A percentile compares a stretch with the other conserved stretches of the same genome.
phyloP scores from a whole-genome alignment of 306 rosid species.

The Glycine tomentella region DNA sequence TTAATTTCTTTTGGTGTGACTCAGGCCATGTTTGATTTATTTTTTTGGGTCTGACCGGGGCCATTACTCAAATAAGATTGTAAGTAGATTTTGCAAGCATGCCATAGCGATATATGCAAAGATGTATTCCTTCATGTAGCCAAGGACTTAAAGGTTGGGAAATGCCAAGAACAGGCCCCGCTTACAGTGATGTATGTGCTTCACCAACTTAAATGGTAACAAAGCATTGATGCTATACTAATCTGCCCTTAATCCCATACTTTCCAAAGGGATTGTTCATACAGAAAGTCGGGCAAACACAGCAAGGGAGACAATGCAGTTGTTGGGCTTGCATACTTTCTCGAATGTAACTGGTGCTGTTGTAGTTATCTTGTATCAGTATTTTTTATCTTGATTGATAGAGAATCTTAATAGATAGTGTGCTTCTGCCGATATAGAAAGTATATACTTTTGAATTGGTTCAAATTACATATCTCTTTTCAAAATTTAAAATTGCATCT shows the following conservation, averaged over 20 bases:
- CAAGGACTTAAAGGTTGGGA: slow-evolving; percentile 25
- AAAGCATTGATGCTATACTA: slow-evolving; percentile 24
- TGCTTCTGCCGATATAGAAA: background rate
- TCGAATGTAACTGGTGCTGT: slow-evolving; percentile 27
- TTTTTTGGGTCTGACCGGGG: slow-evolving; percentile 38
- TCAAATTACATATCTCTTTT: background rate
- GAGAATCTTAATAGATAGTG: slow-evolving; percentile 30
- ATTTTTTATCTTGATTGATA: slow-evolving; percentile 16
- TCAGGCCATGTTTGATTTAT: slow-evolving; percentile 21
- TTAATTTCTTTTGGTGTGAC: slow-evolving; percentile 18
- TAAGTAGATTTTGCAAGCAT: slow-evolving; percentile 41
- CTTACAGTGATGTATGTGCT: slow-evolving; percentile 21
- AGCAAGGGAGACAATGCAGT: slow-evolving; percentile 1
- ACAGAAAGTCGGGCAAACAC: background rate
- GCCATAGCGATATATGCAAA: slow-evolving; percentile 1
- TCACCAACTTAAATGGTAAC: slow-evolving; percentile 30
- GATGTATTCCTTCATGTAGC: slow-evolving; percentile 17
- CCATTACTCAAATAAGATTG: slow-evolving; percentile 36
- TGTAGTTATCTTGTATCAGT: slow-evolving; percentile 7
- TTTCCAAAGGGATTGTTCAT: slow-evolving; percentile 13
- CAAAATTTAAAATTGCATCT: background rate
- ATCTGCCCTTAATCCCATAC: slow-evolving; percentile 16
- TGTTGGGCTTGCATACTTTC: background rate
- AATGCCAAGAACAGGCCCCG: slow-evolving; percentile 27
- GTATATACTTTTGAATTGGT: background rate